Percentiles rank a stretch among this genome's conserved stretches.
phyloP scores from a whole-genome alignment of 225 moss, liverwort and hornwort genomes.

The Thuidium tamariscinum region DNA sequence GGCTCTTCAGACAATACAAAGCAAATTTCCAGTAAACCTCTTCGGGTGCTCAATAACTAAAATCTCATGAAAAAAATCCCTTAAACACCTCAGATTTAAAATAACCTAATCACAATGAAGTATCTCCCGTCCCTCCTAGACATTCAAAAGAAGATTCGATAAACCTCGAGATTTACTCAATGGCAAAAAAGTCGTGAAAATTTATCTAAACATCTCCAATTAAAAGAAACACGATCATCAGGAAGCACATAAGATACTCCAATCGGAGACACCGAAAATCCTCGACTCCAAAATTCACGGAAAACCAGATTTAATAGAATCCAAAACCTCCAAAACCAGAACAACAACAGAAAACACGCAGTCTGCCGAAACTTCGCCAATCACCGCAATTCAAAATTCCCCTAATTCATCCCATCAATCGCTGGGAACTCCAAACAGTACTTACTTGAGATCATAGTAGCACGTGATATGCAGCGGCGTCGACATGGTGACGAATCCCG shows the following conservation, averaged over 20 bases:
- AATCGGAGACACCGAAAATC: background rate
- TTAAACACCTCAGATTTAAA: background rate
- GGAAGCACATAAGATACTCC: background rate
- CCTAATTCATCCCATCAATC: background rate
- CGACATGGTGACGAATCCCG: conserved; percentile 11
- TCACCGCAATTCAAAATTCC: background rate
- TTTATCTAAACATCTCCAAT: background rate
- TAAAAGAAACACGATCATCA: background rate
- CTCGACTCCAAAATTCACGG: background rate
- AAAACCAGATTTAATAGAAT: background rate
- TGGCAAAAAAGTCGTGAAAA: background rate
- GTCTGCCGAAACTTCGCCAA: background rate
- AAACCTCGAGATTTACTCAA: background rate
- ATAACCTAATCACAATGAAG: background rate
- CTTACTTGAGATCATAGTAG: conserved; percentile 47
- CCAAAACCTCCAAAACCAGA: background rate
- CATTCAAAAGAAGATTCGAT: background rate
- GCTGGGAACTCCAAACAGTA: background rate
- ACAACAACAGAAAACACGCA: background rate
- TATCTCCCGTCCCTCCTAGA: background rate
- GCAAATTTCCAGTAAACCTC: background rate
- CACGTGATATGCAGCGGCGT: conserved; percentile 42
- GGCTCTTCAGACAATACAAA: background rate
- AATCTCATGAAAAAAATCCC: background rate
- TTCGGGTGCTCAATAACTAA: background rate